Base-by-base conservation (phyloP, 2,329 filamentous ascomycete species). In the Fusarium longipes region DNA sequence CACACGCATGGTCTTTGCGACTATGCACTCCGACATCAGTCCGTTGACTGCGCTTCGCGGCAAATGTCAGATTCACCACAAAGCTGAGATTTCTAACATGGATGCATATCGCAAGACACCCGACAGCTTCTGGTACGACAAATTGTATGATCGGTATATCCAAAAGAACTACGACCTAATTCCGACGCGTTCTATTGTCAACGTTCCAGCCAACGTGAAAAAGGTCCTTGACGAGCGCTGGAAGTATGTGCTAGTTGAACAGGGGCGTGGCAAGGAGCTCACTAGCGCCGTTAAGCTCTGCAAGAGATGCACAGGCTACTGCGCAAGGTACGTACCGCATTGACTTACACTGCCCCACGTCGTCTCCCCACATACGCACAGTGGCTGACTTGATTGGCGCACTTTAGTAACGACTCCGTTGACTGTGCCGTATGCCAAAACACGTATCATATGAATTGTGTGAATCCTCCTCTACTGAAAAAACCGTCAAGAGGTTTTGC, bases 371-470 rank as follows among this genome's bases (percentile, higher is more conserved):
- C 62, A 51, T 62, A 60, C 57, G 42, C 54, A 40, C 54, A 51
- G 69, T 63, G 58, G 63, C 73, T 75, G 63, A 75, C 69, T 59
- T 61, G 58, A 58, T 60, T 57, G 60, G 58, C 24, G 29, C 30
- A 54, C 47, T 57, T 57, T 75, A 96, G 93, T 74, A 91, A 92
- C 77, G 93, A 98, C 81, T 98, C 96, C 36, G 96, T 98, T 24
- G 95, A 98, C 78, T 99, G 96, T 78, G 96, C 95, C 42, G 93
- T 97, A 55, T 99, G 96, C 79, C 88, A 90, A 76, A 90, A 93
- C 77, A 98, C 95, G 15, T 99, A 97, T 80, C 96, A 99, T 82
- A 98, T 99, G 95, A 93, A 94, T 74, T 99, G 96, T 78, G 96
- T 99, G 57, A 91, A 91, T 63, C 96, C 96, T 38, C 93, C 94